phyloP scores from a whole-genome alignment of 108 stramenopile genomes.

The Epipyxis sp. region DNA sequence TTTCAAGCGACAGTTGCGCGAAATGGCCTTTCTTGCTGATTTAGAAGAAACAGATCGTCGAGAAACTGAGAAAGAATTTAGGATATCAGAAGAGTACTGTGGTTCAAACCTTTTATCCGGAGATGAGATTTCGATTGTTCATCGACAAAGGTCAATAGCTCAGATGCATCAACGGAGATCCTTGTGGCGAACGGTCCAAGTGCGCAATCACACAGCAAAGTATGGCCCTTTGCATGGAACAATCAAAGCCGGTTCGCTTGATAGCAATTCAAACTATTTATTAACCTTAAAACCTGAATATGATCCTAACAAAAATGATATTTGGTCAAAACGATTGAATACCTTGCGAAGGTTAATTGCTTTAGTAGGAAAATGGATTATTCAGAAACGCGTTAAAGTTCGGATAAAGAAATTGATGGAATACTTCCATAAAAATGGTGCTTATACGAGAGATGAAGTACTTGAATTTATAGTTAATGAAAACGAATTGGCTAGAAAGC shows the following conservation, averaged over 20 bases:
- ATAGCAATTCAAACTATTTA: neutral
- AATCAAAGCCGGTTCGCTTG: too few species aligned
- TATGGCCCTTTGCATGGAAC: neutral
- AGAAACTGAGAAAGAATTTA: conserved; percentile 51
- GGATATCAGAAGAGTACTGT: conserved; percentile 42
- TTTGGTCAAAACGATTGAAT: conserved; percentile 49
- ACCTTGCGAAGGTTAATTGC: conserved; percentile 44
- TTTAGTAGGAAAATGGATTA: conserved; percentile 39
- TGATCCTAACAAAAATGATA: conserved; percentile 52
- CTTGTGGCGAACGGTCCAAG: conserved; percentile 1
- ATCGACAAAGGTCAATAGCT: neutral
- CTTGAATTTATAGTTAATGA: conserved; percentile 51
- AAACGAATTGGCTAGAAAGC: neutral
- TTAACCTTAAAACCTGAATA: conserved; percentile 17
- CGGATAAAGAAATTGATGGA: conserved; percentile 36
- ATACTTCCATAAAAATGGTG: conserved; percentile 31
- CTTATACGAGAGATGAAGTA: conserved; percentile 38
- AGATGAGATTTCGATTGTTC: conserved; percentile 30
- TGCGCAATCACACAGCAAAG: neutral
- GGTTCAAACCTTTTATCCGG: conserved; percentile 42
- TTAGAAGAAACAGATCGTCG: conserved; percentile 43
- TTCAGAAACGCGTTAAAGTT: conserved; percentile 34
- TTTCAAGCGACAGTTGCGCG: conserved; percentile 42
- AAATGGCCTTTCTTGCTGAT: conserved; percentile 56
- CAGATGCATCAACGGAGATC: neutral